phyloP scores from a whole-genome alignment of 768 basidiomycete species.

The Tricholomella constricta region DNA sequence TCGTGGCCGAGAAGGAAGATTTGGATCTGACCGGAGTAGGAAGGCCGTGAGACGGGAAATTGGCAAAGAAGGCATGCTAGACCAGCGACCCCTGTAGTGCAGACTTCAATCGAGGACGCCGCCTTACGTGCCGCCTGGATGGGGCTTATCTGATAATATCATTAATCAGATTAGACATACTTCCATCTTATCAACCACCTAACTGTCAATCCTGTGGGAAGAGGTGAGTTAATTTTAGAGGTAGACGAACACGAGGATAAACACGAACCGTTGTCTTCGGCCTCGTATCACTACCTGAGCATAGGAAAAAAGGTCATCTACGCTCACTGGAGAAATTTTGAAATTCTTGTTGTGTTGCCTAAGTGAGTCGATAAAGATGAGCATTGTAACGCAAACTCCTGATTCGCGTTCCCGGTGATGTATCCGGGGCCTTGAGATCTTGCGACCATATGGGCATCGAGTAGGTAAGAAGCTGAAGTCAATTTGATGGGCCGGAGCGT shows the following conservation, averaged over 20 bases:
- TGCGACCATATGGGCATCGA: not conserved
- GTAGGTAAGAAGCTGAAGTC: not conserved
- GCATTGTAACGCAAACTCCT: too few relatives aligned
- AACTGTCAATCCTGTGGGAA: too few relatives aligned
- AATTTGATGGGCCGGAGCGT: not conserved
- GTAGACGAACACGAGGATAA: too few relatives aligned
- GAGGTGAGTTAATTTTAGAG: too few relatives aligned
- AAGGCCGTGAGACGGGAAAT: not conserved
- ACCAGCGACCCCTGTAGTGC: not conserved
- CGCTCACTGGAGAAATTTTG: too few relatives aligned
- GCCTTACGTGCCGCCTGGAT: not conserved
- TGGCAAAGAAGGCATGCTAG: not conserved
- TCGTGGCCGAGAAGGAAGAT: not conserved
- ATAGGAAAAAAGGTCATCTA: too few relatives aligned
- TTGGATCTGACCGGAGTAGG: not conserved
- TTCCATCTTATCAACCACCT: constrained; percentile 7
- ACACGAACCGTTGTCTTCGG: too few relatives aligned
- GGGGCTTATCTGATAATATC: constrained; percentile 14
- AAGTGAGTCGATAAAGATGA: too few relatives aligned
- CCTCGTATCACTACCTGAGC: too few relatives aligned
- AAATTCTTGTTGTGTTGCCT: too few relatives aligned
- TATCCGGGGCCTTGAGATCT: not conserved
- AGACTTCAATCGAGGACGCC: not conserved
- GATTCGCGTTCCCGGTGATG: too few relatives aligned
- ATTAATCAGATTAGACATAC: not conserved